Base-by-base conservation (phyloP, 371 early-diverging fungal genomes). In the Parasitella parasitica region DNA sequence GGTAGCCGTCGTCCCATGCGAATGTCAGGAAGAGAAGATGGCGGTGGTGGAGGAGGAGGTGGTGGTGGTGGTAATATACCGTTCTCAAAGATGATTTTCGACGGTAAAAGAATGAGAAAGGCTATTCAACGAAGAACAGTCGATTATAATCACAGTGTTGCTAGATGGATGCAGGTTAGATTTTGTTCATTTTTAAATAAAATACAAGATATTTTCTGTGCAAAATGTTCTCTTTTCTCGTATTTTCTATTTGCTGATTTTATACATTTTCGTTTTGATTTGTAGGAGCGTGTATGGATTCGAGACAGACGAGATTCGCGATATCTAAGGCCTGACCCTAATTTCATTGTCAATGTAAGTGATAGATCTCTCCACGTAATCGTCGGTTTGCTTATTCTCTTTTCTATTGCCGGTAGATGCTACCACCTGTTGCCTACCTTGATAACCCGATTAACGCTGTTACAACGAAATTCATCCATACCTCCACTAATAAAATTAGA, bases 401-500 rank as follows among this genome's bases (percentile, higher is more conserved):
- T 3, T 22, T 32, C 28, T 58, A 48, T 35, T n/a, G 18, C 49
- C 1, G 56, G 35, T 59, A 91, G 92, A 67, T 91, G 26, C 72
- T 88, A 22, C 94, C 92, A 15, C 91, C 97, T 6, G 78, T 82
- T n/a, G 91, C 86, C n/a, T 87, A 89, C 51, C 80, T 89, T 4
- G 78, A 86, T 59, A 90, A 95, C 67, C 91, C 94, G 0, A 83
- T 90, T 37, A 88, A 91, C 50, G 91, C 93, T 4, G 83, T 96
- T 2, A 87, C 97, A 0, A 94, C 97, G 26, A 91, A 95, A 75
- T 97, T 93, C 71, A 90, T 97, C 15, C 99, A 99, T 73, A 92
- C 96, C 0, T 96, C 99, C 22, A 94, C 96, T 16, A 99, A 99
- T 80, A 99, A 99, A 77, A 86, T 92, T 39, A 75, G 96, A 63